These are phyloP conservation scores for Lachnellula hyalina DNA, from an alignment of 2,329 filamentous ascomycete genomes.

Conservation along the genomic window DNA sequence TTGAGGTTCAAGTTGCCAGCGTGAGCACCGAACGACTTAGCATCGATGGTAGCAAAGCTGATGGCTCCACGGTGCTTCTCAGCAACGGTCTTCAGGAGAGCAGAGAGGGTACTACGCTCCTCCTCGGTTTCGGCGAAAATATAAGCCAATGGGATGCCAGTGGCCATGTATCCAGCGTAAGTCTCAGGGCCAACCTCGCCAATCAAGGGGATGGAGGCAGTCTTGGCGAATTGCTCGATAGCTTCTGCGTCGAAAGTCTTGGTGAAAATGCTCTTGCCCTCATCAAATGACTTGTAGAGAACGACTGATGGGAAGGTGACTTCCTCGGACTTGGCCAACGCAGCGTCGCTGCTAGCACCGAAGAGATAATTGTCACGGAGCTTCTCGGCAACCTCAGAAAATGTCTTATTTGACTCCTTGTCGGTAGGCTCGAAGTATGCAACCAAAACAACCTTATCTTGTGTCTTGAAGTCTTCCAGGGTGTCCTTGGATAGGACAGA, in stretches of 20 bases:
- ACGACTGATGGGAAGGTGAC: slow-evolving; percentile 83
- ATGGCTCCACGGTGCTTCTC: slow-evolving; percentile 89
- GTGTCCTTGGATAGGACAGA: slow-evolving; percentile 76
- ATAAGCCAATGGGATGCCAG: slow-evolving; percentile 90
- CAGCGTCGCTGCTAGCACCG: slow-evolving; percentile 77
- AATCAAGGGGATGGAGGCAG: slow-evolving; percentile 79
- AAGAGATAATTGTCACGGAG: slow-evolving; percentile 92
- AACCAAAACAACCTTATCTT: slow-evolving; percentile 93
- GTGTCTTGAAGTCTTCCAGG: slow-evolving; percentile 92
- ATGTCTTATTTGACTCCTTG: slow-evolving; percentile 84
- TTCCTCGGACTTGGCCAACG: slow-evolving; percentile 82
- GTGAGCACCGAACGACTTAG: slow-evolving; percentile 89
- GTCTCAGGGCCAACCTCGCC: slow-evolving; percentile 97
- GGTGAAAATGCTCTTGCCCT: slow-evolving; percentile 82
- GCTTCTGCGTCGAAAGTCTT: slow-evolving; percentile 77
- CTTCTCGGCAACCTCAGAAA: slow-evolving; percentile 61
- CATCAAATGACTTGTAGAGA: slow-evolving; percentile 96
- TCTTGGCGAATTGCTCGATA: slow-evolving; percentile 79
- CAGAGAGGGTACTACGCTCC: slow-evolving; percentile 75
- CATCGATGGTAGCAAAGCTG: slow-evolving; percentile 98
- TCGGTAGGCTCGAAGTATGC: slow-evolving; percentile 77
- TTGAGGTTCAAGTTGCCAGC: slow-evolving; percentile 96
- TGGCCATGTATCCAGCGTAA: slow-evolving; percentile 89
- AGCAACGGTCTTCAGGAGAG: slow-evolving; percentile 77
- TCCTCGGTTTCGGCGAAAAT: slow-evolving; percentile 92